Percentiles rank a stretch among this genome's conserved stretches.
Evolutionary conservation across 352 stramenopile species (phyloP).

Genomic region (Phytophthora uliginosa): DNA sequence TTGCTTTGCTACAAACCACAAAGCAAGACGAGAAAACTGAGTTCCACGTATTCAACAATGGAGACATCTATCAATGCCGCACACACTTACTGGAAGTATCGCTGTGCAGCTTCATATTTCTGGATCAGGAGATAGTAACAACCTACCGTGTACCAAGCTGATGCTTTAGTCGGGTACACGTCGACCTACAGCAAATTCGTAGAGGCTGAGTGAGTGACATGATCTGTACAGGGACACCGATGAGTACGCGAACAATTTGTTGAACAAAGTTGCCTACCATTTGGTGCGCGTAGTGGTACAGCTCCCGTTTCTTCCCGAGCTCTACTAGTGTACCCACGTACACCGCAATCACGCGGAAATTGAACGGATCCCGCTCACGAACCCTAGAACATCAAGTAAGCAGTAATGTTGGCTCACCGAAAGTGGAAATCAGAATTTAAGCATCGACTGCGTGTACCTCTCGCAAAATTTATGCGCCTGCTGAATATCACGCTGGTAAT

Average conservation of each 20-base stretch:
- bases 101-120: constrained; percentile 96
- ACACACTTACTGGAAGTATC: constrained; percentile 95
- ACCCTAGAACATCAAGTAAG: constrained; percentile 48
- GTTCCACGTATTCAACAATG: neutral
- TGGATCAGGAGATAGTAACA: constrained; percentile 97
- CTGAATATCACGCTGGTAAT: constrained; percentile 90
- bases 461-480: constrained; percentile 83
- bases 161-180: constrained; percentile 93
- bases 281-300: constrained; percentile 97
- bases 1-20: constrained; percentile 81
- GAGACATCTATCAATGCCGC: neutral
- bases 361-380: constrained; percentile 80
- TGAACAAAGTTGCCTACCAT: constrained; percentile 61
- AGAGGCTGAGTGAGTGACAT: neutral
- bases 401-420: neutral
- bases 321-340: constrained; percentile 94
- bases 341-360: constrained; percentile 83
- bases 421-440: neutral
- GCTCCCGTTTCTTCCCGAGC: constrained; percentile 93
- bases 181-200: constrained; percentile 75
- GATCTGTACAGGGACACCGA: neutral
- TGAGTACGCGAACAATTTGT: neutral
- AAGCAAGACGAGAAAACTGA: constrained; percentile 4
- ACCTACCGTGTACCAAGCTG: constrained; percentile 97
- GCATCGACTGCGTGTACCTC: constrained; percentile 44